phyloP scores from a whole-genome alignment of 2,329 filamentous ascomycete species.

The Alternaria hordeiaustralica region DNA sequence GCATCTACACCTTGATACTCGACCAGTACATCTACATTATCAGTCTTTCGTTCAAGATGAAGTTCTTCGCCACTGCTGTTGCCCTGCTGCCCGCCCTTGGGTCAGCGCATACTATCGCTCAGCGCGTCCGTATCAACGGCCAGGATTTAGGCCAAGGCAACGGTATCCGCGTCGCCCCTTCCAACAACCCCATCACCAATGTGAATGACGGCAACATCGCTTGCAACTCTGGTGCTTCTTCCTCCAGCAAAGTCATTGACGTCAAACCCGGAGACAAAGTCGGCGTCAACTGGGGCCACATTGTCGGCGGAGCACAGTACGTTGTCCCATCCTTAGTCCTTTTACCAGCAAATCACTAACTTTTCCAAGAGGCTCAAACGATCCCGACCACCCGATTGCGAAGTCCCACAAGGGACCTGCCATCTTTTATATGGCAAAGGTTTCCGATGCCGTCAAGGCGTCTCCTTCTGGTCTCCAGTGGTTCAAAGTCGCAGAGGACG shows the following conservation, averaged over 20 bases:
- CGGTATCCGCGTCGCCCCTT: conserved; percentile 58
- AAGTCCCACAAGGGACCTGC: conserved; percentile 56
- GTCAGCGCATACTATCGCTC: conserved; percentile 54
- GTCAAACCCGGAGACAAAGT: conserved; percentile 60
- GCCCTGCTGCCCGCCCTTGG: conserved; percentile 41
- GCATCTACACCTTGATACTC: not conserved
- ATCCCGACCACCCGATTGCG: conserved; percentile 57
- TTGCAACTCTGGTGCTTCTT: conserved; percentile 54
- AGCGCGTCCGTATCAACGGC: conserved; percentile 49
- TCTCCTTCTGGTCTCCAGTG: conserved; percentile 50
- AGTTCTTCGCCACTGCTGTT: conserved; percentile 31
- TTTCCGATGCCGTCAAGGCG: conserved; percentile 49
- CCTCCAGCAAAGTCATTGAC: conserved; percentile 52
- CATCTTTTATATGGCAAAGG: conserved; percentile 50
- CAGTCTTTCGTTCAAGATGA: conserved; percentile 27
- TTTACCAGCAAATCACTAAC: not conserved
- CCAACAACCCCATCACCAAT: conserved; percentile 59
- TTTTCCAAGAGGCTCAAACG: conserved; percentile 42
- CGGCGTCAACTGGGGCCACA: conserved; percentile 61
- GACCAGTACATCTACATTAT: not conserved
- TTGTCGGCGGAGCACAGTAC: conserved; percentile 60
- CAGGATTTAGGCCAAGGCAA: conserved; percentile 58
- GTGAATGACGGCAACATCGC: conserved; percentile 56
- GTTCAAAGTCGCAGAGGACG: conserved; percentile 53
- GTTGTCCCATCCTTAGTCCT: not conserved